Conservation (phyloP, 345 rosid species). For the Arabis hirsuta region DNA sequence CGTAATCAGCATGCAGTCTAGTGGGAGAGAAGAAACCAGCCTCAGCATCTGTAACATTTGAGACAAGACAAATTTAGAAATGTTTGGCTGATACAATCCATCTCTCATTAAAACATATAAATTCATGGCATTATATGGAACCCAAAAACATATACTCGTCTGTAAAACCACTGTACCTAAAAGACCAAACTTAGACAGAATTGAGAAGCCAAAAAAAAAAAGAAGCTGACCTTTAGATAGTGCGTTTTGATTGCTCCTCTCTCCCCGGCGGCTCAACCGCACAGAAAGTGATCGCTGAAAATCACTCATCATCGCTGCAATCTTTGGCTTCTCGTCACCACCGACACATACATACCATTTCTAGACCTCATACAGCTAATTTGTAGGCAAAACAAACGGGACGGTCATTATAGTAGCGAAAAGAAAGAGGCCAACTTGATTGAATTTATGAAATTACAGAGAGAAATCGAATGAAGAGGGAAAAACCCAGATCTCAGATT, state of each 20-base stretch:
- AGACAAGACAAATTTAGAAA: neutral
- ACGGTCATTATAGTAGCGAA: too few relatives aligned
- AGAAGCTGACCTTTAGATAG: constrained; percentile 49
- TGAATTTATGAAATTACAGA: too few relatives aligned
- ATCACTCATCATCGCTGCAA: constrained; percentile 55
- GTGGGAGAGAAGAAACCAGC: constrained; percentile 60
- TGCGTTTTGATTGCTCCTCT: constrained; percentile 49
- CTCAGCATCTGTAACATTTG: constrained; percentile 51
- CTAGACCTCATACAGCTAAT: neutral
- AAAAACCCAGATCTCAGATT: constrained; percentile 13
- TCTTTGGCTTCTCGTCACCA: constrained; percentile 22
- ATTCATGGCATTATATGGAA: too few relatives aligned
- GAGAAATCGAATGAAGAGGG: neutral
- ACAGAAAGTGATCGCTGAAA: constrained; percentile 58
- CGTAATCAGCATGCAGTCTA: constrained; percentile 55
- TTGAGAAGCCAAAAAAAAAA: neutral
- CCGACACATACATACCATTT: constrained; percentile 1
- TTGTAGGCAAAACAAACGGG: too few relatives aligned
- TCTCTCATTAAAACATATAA: neutral
- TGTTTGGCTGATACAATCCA: neutral
- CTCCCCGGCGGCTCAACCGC: constrained; percentile 67
- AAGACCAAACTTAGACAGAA: neutral
- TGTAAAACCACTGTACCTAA: too few relatives aligned
- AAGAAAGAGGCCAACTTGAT: too few relatives aligned
- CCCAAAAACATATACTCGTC: too few relatives aligned